Conservation (phyloP, 2,329 filamentous ascomycete species). For the Alternaria consortialis region DNA sequence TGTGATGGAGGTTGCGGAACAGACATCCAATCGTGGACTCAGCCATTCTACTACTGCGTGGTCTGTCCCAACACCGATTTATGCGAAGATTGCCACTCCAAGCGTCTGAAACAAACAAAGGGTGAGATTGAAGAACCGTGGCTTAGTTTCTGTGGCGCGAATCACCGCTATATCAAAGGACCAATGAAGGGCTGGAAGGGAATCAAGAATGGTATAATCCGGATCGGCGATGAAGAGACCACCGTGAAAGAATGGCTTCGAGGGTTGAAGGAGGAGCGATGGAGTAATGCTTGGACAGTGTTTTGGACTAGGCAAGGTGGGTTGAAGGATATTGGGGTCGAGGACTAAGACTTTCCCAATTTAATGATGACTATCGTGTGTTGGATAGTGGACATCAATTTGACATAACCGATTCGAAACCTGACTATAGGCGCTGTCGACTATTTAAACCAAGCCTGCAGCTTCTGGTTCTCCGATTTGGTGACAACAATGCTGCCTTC, state of each 20-base stretch:
- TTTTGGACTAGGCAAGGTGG: constrained; percentile 28
- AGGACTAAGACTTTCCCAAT: neutral
- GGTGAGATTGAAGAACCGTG: neutral
- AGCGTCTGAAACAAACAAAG: neutral
- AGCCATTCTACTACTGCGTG: constrained; percentile 6
- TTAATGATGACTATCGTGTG: too few species aligned
- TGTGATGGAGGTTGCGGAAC: neutral
- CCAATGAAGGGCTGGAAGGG: neutral
- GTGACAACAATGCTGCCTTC: too few species aligned
- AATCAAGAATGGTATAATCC: neutral
- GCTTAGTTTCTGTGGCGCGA: neutral
- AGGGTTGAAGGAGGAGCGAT: constrained; percentile 27
- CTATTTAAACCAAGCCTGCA: too few species aligned
- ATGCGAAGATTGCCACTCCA: constrained; percentile 1
- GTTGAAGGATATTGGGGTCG: constrained; percentile 18
- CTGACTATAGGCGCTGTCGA: too few species aligned
- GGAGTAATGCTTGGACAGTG: constrained; percentile 29
- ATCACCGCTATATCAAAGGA: neutral
- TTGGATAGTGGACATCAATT: too few species aligned
- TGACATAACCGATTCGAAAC: too few species aligned
- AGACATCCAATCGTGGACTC: neutral
- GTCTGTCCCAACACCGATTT: neutral
- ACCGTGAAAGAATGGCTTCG: constrained; percentile 27
- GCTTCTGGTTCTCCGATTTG: too few species aligned
- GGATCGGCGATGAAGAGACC: constrained; percentile 3